Conservation (phyloP, 768 basidiomycete genomes). For the Pleurotus sapidus region DNA sequence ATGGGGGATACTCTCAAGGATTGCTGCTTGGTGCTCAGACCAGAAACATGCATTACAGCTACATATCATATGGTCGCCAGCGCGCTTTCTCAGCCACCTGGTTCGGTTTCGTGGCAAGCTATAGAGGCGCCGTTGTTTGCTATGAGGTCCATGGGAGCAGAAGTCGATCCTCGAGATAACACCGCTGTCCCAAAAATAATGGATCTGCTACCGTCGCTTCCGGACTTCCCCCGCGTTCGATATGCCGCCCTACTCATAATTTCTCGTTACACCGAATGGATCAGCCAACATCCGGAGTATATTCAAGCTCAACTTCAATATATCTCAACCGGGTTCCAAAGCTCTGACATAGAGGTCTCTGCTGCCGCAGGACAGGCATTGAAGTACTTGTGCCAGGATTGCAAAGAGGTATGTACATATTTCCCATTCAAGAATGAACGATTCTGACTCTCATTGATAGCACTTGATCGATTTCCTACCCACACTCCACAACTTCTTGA, state of each 20-base stretch:
- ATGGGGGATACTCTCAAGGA: slow-evolving; percentile 99
- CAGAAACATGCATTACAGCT: slow-evolving; percentile 77
- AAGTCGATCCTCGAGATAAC: slow-evolving; percentile 80
- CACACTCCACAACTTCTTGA: slow-evolving; percentile 86
- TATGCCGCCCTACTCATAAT: slow-evolving; percentile 96
- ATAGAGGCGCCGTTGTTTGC: slow-evolving; percentile 97
- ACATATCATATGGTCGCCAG: slow-evolving; percentile 78
- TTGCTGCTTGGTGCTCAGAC: slow-evolving; percentile 91
- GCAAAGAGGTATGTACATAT: slow-evolving; percentile 62
- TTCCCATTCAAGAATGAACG: background rate
- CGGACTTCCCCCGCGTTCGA: slow-evolving; percentile 85
- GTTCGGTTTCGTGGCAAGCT: slow-evolving; percentile 84
- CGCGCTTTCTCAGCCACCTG: slow-evolving; percentile 62
- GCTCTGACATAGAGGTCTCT: slow-evolving; percentile 74
- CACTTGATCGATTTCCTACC: slow-evolving; percentile 92
- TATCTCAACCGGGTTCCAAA: slow-evolving; percentile 89
- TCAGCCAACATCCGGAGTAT: slow-evolving; percentile 83
- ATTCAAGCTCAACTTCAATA: slow-evolving; percentile 86
- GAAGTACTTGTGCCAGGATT: slow-evolving; percentile 96
- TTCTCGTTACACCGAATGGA: slow-evolving; percentile 96
- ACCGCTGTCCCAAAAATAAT: slow-evolving; percentile 93
- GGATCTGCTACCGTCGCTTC: slow-evolving; percentile 88
- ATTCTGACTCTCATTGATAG: slow-evolving; percentile 29
- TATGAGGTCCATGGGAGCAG: slow-evolving; percentile 97
- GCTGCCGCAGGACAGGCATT: slow-evolving; percentile 95